Evolutionary conservation across 495 filamentous ascomycete species (phyloP).

Genomic region (Bacidia gigantensis): DNA sequence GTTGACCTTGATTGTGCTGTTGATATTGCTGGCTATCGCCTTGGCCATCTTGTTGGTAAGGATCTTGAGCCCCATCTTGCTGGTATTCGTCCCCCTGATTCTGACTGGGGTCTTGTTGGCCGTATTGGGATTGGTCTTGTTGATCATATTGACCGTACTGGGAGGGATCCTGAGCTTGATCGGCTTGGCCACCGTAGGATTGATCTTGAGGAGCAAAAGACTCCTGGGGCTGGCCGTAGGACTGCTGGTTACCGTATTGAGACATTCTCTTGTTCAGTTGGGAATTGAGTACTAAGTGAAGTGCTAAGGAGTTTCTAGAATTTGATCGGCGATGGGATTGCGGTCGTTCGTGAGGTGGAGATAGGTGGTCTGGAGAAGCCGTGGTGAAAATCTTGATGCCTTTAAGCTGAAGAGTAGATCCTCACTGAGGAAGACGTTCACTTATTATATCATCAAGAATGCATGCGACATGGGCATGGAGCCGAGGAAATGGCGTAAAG

Average conservation of each 20-base stretch:
- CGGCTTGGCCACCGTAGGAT: not conserved
- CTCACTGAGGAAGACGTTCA: not conserved
- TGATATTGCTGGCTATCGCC: conserved; percentile 1
- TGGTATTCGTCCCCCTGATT: not conserved
- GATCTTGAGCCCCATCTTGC: not conserved
- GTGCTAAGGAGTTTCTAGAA: conserved; percentile 9
- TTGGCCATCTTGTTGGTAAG: not conserved
- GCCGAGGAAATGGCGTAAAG: not conserved
- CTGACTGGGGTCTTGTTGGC: not conserved
- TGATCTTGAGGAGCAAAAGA: not conserved
- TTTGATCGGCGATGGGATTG: conserved; percentile 10
- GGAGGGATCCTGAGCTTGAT: conserved; percentile 1
- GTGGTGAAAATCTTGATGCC: not conserved
- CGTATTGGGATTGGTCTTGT: conserved; percentile 4
- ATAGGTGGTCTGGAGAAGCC: conserved; percentile 9
- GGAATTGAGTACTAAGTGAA: conserved; percentile 8
- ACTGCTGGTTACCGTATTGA: conserved; percentile 11
- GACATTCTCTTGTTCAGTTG: conserved; percentile 14
- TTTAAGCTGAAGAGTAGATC: not conserved
- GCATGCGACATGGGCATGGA: not conserved
- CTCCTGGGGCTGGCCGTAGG: not conserved
- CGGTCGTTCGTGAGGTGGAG: conserved; percentile 1
- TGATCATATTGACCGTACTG: conserved; percentile 5
- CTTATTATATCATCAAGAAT: not conserved
- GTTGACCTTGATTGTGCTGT: not conserved